Conservation (phyloP, 352 stramenopile species). For the Globisporangium spinosum region DNA sequence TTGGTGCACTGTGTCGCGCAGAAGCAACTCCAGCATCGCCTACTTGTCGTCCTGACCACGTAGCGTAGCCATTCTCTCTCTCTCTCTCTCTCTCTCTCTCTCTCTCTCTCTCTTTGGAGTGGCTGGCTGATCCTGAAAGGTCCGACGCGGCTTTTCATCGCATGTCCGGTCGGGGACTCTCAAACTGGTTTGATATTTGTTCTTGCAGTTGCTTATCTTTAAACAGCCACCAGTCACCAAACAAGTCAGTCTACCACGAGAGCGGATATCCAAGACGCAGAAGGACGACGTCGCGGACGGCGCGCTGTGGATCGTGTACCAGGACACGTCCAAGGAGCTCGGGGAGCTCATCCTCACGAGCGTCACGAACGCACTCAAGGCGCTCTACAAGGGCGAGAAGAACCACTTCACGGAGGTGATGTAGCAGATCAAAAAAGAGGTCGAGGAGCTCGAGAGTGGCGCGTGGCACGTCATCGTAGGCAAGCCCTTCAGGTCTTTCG, state of each 20-base stretch:
- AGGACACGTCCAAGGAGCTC: constrained; percentile 63
- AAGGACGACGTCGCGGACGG: constrained; percentile 76
- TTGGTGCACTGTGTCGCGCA: constrained; percentile 37
- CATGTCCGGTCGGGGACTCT: neutral
- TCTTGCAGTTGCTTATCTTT: neutral
- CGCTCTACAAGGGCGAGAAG: constrained; percentile 84
- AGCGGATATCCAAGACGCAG: constrained; percentile 60
- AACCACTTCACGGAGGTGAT: constrained; percentile 79
- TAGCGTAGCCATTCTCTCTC: neutral
- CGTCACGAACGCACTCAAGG: constrained; percentile 76
- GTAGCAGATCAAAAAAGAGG: constrained; percentile 74
- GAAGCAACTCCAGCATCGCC: constrained; percentile 34
- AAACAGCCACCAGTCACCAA: neutral
- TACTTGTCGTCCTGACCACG: constrained; percentile 12
- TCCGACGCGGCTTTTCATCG: constrained; percentile 1
- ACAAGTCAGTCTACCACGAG: neutral
- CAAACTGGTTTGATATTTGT: neutral
- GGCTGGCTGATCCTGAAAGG: neutral
- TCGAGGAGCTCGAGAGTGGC: constrained; percentile 63
- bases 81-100: neutral
- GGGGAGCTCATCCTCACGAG: constrained; percentile 67
- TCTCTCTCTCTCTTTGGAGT: neutral
- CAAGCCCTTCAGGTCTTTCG: constrained; percentile 84
- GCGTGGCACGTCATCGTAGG: constrained; percentile 84
- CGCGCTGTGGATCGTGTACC: constrained; percentile 62